phyloP scores from a whole-genome alignment of 2,329 filamentous ascomycete species.

The Aquanectria penicillioides region DNA sequence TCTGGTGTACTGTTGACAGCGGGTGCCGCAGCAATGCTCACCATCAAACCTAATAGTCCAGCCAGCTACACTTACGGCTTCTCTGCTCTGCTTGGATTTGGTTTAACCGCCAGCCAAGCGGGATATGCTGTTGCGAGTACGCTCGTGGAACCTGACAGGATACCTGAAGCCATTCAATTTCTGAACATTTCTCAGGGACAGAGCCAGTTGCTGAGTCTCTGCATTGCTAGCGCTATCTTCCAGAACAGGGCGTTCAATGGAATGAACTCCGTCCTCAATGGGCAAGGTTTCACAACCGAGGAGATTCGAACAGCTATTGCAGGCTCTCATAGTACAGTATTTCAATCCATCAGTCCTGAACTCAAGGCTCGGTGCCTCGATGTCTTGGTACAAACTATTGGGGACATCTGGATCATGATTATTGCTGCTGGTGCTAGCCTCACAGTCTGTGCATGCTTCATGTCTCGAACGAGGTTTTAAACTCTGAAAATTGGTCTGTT shows the following conservation, averaged over 20 bases:
- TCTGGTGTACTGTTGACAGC: slow-evolving; percentile 18
- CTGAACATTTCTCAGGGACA: slow-evolving; percentile 27
- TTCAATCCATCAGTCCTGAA: slow-evolving; percentile 15
- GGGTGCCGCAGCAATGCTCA: slow-evolving; percentile 19
- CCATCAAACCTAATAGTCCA: slow-evolving; percentile 20
- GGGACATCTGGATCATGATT: slow-evolving; percentile 30
- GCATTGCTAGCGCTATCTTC: slow-evolving; percentile 25
- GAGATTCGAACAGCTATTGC: slow-evolving; percentile 27
- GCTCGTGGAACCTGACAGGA: slow-evolving; percentile 14
- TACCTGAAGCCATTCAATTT: slow-evolving; percentile 26
- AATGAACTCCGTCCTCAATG: slow-evolving; percentile 16
- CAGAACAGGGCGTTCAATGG: slow-evolving; percentile 25
- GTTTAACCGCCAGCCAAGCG: slow-evolving; percentile 23
- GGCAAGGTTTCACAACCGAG: slow-evolving; percentile 19
- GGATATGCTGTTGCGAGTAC: slow-evolving; percentile 15
- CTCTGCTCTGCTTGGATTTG: slow-evolving; percentile 27
- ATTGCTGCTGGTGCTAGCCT: slow-evolving; percentile 24
- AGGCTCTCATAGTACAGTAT: slow-evolving; percentile 23
- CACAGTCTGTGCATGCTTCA: slow-evolving; percentile 21
- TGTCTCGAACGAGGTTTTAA: slow-evolving; percentile 22
- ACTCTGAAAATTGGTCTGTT: too few species aligned
- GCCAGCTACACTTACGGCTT: slow-evolving; percentile 33
- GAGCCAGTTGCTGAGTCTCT: slow-evolving; percentile 25
- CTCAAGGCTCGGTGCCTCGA: slow-evolving; percentile 14
- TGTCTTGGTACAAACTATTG: slow-evolving; percentile 24